Base-by-base conservation (phyloP, 495 filamentous ascomycete genomes). In the Halenospora varia region DNA sequence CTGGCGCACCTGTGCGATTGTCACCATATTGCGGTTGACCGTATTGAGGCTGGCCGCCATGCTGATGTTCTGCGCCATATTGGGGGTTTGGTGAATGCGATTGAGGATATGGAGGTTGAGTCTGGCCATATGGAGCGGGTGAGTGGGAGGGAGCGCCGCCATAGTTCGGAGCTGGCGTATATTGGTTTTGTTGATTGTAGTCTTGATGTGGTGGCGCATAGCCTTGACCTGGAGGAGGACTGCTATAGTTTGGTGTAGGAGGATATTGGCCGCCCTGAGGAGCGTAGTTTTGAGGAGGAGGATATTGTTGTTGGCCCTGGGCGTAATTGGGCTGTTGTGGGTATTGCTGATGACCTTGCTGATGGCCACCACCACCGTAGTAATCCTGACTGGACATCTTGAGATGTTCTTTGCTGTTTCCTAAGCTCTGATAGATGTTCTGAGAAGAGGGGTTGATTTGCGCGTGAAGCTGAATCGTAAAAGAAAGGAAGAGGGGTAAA, bases 311-410 rank as follows among this genome's bases (percentile, higher is more conserved):
- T n/a, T n/a, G 29, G 29, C 20, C 23, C 35, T 55, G 47, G 13
- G 6, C 46, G 49, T 65, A 57, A 25, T 53, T 24, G 4, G 45
- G 50, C 29, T 59, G 62, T 56, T 52, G 42, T 45, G 56, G 56
- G 42, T 63, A 59, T 25, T 63, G 25, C 17, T 53, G 48, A 15
- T 60, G 49, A 11, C 50, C 46, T n/a, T 35, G 20, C 35, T 55
- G 52, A 4, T 53, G 20, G 3, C 23, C 56, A 35, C 48, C 58
- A 24, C 59, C 64, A 1, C 65, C 63, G 62, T 72, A 74, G 53
- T 72, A 74, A 25, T 73, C 69, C 46, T 62, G 53, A 13, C 60
- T 64, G 18, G 71, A 69, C 71, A 74, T 74, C 11, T 3, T 70
- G 61, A 18, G 11, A 22, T 51, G 22, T 35, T 49, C 10, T 49